These are phyloP conservation scores for Crucibulum laeve DNA, from an alignment of 768 basidiomycete genomes.

Conservation along the genomic window DNA sequence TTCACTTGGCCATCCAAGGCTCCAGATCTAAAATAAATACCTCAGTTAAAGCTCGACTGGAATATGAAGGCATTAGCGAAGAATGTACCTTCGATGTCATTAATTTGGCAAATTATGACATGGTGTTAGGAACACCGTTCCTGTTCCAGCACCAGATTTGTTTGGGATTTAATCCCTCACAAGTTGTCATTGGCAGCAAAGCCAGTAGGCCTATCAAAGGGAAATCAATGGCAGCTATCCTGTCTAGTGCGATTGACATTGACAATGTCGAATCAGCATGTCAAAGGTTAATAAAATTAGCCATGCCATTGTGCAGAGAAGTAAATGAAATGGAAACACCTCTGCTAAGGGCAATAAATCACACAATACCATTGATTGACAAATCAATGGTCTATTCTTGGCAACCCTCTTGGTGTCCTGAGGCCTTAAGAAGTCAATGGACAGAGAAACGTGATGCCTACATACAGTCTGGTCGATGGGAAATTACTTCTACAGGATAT, in stretches of 20 bases:
- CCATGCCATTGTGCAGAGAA: no score
- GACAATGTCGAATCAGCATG: no score
- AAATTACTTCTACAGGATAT: slow-evolving; percentile 24
- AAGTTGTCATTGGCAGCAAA: slow-evolving; percentile 14
- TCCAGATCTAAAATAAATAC: no score
- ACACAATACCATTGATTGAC: slow-evolving; percentile 19
- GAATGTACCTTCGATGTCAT: slow-evolving; percentile 21
- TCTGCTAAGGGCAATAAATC: slow-evolving; percentile 20
- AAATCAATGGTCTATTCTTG: slow-evolving; percentile 15
- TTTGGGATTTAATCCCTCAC: slow-evolving; percentile 24
- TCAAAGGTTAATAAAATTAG: no score
- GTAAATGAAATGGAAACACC: slow-evolving; percentile 16
- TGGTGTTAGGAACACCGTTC: no score
- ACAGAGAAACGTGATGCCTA: slow-evolving; percentile 20
- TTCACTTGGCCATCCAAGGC: no score
- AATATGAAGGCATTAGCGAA: slow-evolving; percentile 28
- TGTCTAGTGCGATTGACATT: no score
- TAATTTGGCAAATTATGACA: no score
- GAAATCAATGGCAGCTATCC: no score
- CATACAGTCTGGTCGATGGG: slow-evolving; percentile 17
- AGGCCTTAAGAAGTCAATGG: slow-evolving; percentile 20
- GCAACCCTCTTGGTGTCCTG: slow-evolving; percentile 18
- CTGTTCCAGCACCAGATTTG: no score
- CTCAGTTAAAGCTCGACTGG: slow-evolving; percentile 11
- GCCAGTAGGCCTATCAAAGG: background rate